These are phyloP conservation scores for Fusarium graminum DNA, from an alignment of 2,329 filamentous ascomycete species.

Conservation along the genomic window DNA sequence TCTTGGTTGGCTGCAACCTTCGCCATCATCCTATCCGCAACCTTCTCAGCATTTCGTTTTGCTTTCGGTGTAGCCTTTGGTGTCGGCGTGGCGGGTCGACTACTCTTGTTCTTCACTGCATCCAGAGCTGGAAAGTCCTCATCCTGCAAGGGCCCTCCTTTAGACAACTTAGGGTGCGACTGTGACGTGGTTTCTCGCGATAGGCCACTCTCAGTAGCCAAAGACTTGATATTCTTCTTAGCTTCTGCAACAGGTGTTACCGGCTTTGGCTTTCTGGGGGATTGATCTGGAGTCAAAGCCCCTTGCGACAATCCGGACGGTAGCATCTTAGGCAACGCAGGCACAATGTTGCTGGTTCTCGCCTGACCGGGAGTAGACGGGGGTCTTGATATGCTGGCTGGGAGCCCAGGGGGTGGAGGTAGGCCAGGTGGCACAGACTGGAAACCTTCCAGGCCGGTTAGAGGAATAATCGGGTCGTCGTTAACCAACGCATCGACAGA, in stretches of 20 bases:
- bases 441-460: slow-evolving; percentile 29
- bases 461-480: slow-evolving; percentile 59
- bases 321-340: slow-evolving; percentile 47
- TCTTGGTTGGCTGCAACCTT: slow-evolving; percentile 35
- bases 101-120: slow-evolving; percentile 55
- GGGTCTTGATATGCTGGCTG: slow-evolving; percentile 39
- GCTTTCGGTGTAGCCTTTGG: slow-evolving; percentile 53
- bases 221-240: slow-evolving; percentile 60
- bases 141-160: slow-evolving; percentile 61
- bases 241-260: slow-evolving; percentile 50
- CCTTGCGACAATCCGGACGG: slow-evolving; percentile 47
- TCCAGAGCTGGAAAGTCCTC: slow-evolving; percentile 74
- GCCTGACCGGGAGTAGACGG: slow-evolving; percentile 39
- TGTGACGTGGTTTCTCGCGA: slow-evolving; percentile 61
- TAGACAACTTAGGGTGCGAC: slow-evolving; percentile 48
- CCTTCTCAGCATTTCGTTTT: slow-evolving; percentile 53
- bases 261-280: slow-evolving; percentile 50
- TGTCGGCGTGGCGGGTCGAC: slow-evolving; percentile 54
- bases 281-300: slow-evolving; percentile 53
- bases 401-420: slow-evolving; percentile 41
- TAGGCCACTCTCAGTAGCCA: slow-evolving; percentile 61
- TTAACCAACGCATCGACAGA: slow-evolving; percentile 78
- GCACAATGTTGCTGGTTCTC: slow-evolving; percentile 44
- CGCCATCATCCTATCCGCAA: slow-evolving; percentile 45
- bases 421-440: slow-evolving; percentile 53